These are phyloP conservation scores for Fusarium virguliforme DNA, from an alignment of 2,329 filamentous ascomycete genomes.

Conservation along the genomic window DNA sequence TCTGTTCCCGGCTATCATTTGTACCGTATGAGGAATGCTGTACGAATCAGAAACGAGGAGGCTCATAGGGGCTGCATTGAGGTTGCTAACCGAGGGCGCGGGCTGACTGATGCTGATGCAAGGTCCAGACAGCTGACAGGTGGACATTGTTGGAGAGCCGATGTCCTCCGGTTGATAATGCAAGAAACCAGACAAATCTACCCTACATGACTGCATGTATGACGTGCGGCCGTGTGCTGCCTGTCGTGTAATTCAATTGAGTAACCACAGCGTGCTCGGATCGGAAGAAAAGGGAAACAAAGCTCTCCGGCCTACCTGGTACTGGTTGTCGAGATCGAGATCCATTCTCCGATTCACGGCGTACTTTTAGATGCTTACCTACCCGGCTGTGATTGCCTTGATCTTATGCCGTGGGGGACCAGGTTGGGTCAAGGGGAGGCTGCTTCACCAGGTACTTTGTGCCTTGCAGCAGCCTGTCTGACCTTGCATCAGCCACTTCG, in stretches of 20 bases:
- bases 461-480: not conserved
- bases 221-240: not conserved
- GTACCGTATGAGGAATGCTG: too few species aligned
- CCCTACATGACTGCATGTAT: not conserved
- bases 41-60: not conserved
- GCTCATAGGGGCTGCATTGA: not conserved
- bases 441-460: not conserved
- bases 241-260: not conserved
- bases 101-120: not conserved
- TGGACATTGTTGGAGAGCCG: not conserved
- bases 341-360: not conserved
- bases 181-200: not conserved
- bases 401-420: not conserved
- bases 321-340: not conserved
- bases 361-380: not conserved
- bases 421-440: not conserved
- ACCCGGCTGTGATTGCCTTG: not conserved
- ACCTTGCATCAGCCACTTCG: slow-evolving; percentile 1
- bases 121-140: not conserved
- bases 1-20: not conserved
- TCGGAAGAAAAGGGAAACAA: not conserved
- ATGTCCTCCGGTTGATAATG: not conserved
- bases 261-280: not conserved
- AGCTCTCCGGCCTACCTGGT: not conserved
- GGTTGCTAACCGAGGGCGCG: not conserved